Base-by-base conservation (phyloP, 345 rosid genomes). In the Syzygium grande region DNA sequence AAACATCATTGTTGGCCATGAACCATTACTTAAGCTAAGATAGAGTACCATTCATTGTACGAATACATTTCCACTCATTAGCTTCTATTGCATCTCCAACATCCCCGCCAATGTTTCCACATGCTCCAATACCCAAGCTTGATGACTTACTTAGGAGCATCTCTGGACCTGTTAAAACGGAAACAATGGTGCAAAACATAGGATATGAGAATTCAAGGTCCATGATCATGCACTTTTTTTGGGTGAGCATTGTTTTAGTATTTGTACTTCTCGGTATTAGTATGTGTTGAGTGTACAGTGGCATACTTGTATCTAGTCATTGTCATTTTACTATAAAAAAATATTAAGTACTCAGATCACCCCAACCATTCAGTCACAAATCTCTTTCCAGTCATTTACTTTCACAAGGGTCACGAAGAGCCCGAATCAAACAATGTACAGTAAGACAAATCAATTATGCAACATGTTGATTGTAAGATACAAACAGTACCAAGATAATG, bases 11-110 rank as follows among this genome's bases (percentile, higher is more conserved):
- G 49, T 73, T 19, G 80, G 80, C 27, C 80, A 19, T 73, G 80
- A 73, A 38, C 80, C 80, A 73, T 38, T 38, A 73, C 49, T 73
- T 19, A 38, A 73, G 83, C 83, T 41, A 19, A 73, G 83, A 73
- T 73, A 73, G 49, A 83, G 17, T 89, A 97, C 99, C 99, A 91
- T 96, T 94, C 84, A 95, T 77, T 19, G 96, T 96, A 84, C 96
- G 94, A 73, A 97, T 95, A 91, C 99, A 97, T 94, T 94, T 95
- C 99, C 99, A 97, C 84, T 94, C 89, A 88, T 96, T 94, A 86
- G 96, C 96, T 88, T 97, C 99, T 85, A 95, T 73, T 78, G 96
- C 99, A 95, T 97, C 99, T 89, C 98, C 99, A 34, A 34, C 88
- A 80, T 97, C 96, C 89, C 95, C 93, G 61, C 90, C 98, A 85